Evolutionary conservation across 2,329 filamentous ascomycete genomes (phyloP), one percentile per base, ranked within the genome.

Genomic region (Geosmithia flava): DNA sequence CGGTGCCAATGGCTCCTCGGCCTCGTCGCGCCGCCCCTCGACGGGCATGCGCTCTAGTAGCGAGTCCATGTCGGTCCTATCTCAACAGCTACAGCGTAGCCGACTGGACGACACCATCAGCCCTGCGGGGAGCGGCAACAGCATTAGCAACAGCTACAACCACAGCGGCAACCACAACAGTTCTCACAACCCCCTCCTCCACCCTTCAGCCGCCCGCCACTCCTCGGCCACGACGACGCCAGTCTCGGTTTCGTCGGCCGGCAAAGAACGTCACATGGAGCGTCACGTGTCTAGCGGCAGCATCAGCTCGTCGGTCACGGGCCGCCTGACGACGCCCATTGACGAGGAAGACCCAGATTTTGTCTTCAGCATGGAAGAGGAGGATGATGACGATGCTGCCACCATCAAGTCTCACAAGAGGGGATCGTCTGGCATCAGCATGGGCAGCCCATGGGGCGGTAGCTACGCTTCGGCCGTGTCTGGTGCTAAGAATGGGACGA

Each of bases 331-430:
- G 2, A 81, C 77, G 1, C 78, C 78, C 3, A 82, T 83, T 52
- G 78, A 81, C 50, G 79, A 82, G 57, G 79, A 83, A 54, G 77
- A 82, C 48, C 69, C 75, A 3, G 73, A 77, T 23, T 81, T 82
- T 53, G 75, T 83, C 15, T 83, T 83, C 58, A 76, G 68, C 56
- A 82, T 83, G 78, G 79, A 83, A 54, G 76, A 80, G 48, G 76
- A 78, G 23, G 75, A 76, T 20, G 75, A 76, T 20, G 65, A 71
- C 20, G 65, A 72, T 39, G 62, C 44, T 7, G 19, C 62, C 11
- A 65, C 67, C 17, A 63, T 66, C 48, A 65, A 68, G 42, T 66
- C 68, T 10, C 63, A 71, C 47, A 78, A 76, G 62, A 70, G 74
- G 48, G 66, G 61, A 2, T 74, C 74, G 2, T 69, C 68, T 5